Base-by-base conservation (phyloP, 2,329 filamentous ascomycete species). In the Mollisia scopiformis region DNA sequence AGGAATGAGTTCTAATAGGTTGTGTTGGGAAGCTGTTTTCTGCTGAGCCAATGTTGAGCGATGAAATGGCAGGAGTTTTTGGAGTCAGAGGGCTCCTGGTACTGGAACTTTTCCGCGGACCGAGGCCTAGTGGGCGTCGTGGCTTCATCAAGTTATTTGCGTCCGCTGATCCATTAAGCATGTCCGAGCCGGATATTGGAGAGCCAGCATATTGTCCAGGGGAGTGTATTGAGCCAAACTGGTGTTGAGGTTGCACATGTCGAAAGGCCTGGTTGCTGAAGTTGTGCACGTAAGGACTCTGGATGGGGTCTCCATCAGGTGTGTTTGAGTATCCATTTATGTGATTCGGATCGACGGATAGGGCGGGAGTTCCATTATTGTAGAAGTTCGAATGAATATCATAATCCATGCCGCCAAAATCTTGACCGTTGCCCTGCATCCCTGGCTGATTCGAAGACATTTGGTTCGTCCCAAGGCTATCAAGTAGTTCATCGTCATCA, bases 291-390 rank as follows among this genome's bases (percentile, higher is more conserved):
- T 93, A 97, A 0, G 94, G 94, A 70, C 93, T 97, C 72, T 96
- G 91, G 62, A 97, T 94, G 6, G 94, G 93, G 56, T 92, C 90
- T 55, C 92, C 92, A 63, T 98, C 94, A 3, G 94, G 93, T 1
- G 93, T 97, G 74, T 91, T 92, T 21, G 94, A 97, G 76, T 90
- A 98, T 63, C 92, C 87, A 71, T 90, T 89, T 72, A 92, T 87
- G 60, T 90, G 88, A 51, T 84, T 72, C 23, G 82, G 85, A 66
- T 91, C 88, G 69, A 89, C 84, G 62, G 87, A 84, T 37, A 89
- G 75, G 33, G 80, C 77, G 60, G 79, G 73, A 62, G 80, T 82
- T 54, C 78, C 81, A 61, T 89, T 87, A 55, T 75, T 73, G 68
- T 85, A 88, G 19, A 84, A 78, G 53, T 78, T 78, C 58, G 85